These are phyloP conservation scores for Tetragonia tetragonoides DNA, from an alignment of 148 eudicot species.

Conservation along the genomic window DNA sequence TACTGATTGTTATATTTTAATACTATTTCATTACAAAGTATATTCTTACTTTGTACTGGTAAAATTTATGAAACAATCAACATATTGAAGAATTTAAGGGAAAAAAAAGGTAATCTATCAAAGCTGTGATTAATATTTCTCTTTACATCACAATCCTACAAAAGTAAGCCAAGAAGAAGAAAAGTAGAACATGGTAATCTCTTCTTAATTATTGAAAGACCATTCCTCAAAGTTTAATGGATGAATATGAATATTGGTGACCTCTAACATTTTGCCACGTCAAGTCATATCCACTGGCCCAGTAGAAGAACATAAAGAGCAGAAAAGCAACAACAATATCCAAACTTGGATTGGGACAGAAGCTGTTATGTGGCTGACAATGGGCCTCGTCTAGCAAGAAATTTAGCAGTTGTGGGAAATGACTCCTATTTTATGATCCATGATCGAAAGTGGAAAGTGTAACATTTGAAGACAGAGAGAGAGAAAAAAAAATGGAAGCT, in stretches of 20 bases:
- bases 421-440: neutral
- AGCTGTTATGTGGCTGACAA: conserved; percentile 15
- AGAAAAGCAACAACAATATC: conserved; percentile 19
- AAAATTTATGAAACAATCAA: no score
- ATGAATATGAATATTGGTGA: neutral
- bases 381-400: conserved; percentile 9
- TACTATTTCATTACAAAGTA: no score
- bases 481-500: conserved; percentile 50
- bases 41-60: no score
- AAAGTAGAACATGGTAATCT: no score
- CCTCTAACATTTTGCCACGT: conserved; percentile 21
- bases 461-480: neutral
- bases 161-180: no score
- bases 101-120: no score
- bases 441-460: neutral
- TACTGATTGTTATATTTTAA: no score
- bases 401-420: neutral
- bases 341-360: conserved; percentile 11
- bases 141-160: no score
- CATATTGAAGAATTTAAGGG: no score
- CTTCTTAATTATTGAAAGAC: no score
- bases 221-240: neutral
- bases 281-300: conserved; percentile 19
- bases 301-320: conserved; percentile 12
- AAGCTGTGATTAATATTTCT: no score